Percentiles rank a stretch among this genome's conserved stretches.
Conservation (phyloP, 192 early-diverging fungal species). For the Kappamyces sp. region DNA sequence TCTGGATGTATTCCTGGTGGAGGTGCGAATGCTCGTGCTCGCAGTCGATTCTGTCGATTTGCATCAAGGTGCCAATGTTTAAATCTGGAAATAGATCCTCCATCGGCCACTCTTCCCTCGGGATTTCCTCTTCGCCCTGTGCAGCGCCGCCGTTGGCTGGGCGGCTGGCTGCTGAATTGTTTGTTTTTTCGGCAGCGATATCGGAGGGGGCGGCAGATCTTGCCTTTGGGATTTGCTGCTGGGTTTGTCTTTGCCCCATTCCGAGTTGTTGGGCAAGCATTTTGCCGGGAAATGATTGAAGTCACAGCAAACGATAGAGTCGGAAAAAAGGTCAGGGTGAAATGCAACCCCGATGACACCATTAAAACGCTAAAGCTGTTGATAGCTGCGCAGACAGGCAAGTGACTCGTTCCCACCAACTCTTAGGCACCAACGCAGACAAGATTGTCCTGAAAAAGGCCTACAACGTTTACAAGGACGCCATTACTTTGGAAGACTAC, state of each 20-base stretch:
- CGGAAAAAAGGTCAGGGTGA: conserved; percentile 85
- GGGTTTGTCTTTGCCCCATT: too few species aligned
- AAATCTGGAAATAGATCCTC: conserved; percentile 15
- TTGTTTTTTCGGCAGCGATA: too few species aligned
- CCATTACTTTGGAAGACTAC: conserved; percentile 83
- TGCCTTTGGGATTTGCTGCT: too few species aligned
- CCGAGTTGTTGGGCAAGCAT: too few species aligned
- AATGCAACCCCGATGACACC: conserved; percentile 77
- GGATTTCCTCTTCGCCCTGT: not conserved
- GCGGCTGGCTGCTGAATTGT: too few species aligned
- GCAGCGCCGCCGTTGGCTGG: too few species aligned
- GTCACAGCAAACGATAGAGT: conserved; percentile 79
- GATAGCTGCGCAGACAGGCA: conserved; percentile 79
- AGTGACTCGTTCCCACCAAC: too few species aligned
- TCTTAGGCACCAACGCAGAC: conserved; percentile 57
- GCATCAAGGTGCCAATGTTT: not conserved
- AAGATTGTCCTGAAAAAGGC: conserved; percentile 87
- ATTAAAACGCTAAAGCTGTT: conserved; percentile 79
- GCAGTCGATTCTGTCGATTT: not conserved
- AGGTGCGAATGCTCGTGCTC: not conserved
- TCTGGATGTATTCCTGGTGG: not conserved
- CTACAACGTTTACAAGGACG: conserved; percentile 77
- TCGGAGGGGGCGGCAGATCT: too few species aligned
- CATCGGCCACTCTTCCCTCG: conserved; percentile 7
- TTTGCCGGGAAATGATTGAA: conserved; percentile 48